Conservation (phyloP, 208 protist species). For the Wallacemonas rigidus region DNA sequence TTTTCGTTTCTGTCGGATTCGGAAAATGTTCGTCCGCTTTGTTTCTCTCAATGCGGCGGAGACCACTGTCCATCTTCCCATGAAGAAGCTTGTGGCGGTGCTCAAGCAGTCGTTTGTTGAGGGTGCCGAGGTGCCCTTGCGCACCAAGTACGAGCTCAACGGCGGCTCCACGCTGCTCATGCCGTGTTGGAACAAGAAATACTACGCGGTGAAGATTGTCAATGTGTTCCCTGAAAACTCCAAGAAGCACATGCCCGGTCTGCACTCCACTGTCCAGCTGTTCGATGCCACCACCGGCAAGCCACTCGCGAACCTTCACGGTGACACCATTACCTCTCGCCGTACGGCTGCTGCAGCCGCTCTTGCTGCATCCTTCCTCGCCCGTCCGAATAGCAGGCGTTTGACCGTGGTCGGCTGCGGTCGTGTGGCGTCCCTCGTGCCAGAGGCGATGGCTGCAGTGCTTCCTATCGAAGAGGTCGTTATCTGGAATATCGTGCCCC, state of each 20-base stretch:
- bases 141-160: conserved; percentile 20
- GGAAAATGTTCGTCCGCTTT: background rate
- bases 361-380: conserved; percentile 17
- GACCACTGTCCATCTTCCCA: background rate
- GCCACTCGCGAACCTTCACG: conserved; percentile 19
- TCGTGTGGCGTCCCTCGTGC: conserved; percentile 16
- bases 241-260: conserved; percentile 17
- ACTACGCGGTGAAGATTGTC: conserved; percentile 28
- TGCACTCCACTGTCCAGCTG: conserved; percentile 20
- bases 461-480: conserved; percentile 12
- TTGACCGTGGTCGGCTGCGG: conserved; percentile 16
- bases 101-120: conserved; percentile 4
- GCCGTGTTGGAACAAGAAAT: conserved; percentile 23
- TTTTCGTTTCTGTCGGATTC: background rate
- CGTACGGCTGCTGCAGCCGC: conserved; percentile 20
- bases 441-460: conserved; percentile 9
- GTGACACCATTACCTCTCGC: conserved; percentile 22
- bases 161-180: conserved; percentile 16
- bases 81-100: conserved; percentile 10
- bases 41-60: background rate
- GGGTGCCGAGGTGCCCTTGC: conserved; percentile 1
- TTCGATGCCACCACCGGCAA: conserved; percentile 20
- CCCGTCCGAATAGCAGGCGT: conserved; percentile 9
- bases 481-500: conserved; percentile 11
- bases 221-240: conserved; percentile 20